phyloP scores from a whole-genome alignment of 148 eudicot species.

The Talinum fruticosum region DNA sequence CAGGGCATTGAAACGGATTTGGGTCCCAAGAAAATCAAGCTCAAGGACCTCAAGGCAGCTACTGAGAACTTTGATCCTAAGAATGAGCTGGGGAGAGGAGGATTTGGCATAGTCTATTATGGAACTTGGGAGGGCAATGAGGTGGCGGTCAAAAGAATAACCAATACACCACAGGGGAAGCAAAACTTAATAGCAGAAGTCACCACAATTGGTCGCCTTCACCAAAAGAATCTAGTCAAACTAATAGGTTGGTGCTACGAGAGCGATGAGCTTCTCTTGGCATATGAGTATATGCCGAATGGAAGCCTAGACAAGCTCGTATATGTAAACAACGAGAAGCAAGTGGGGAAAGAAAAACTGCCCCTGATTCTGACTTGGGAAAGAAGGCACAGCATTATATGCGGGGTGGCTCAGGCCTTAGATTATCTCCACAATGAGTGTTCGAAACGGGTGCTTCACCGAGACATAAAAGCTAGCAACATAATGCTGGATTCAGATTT shows the following conservation, averaged over 20 bases:
- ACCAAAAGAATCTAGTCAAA: constrained; percentile 44
- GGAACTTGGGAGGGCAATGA: constrained; percentile 26
- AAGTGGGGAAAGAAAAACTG: neutral
- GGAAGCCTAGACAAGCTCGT: constrained; percentile 38
- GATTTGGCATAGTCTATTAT: constrained; percentile 36
- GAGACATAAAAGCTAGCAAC: constrained; percentile 48
- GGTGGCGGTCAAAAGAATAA: constrained; percentile 38
- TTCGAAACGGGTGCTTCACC: constrained; percentile 36
- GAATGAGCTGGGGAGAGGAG: constrained; percentile 38
- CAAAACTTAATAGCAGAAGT: constrained; percentile 43
- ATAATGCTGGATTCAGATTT: constrained; percentile 41
- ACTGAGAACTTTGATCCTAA: constrained; percentile 29
- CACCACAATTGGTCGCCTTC: constrained; percentile 40
- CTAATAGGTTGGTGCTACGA: constrained; percentile 50
- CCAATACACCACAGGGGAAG: constrained; percentile 38
- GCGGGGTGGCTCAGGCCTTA: constrained; percentile 40
- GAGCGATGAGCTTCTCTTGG: constrained; percentile 34
- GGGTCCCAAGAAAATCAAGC: constrained; percentile 34
- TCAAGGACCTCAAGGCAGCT: constrained; percentile 34
- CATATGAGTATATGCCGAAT: constrained; percentile 45
- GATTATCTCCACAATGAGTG: constrained; percentile 44
- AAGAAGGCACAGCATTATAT: constrained; percentile 30
- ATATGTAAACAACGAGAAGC: constrained; percentile 3
- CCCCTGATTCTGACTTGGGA: constrained; percentile 25
- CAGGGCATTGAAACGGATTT: constrained; percentile 27